Base-by-base conservation (phyloP, 345 rosid species). In the Microcos paniculata region DNA sequence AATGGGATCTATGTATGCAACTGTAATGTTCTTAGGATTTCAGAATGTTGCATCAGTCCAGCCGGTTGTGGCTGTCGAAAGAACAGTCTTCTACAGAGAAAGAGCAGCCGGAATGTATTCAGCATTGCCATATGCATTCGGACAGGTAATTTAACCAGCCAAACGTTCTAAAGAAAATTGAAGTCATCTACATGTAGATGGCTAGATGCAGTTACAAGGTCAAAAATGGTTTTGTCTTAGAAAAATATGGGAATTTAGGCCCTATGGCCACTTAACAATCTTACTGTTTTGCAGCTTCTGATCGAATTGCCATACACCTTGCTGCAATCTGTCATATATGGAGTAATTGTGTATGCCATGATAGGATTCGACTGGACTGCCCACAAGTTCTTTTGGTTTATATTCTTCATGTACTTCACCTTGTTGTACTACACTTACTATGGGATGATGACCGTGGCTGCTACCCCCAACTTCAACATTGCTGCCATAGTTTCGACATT, bases 51-150 rank as follows among this genome's bases (percentile, higher is more conserved):
- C 81, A 8, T 82, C 87, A 8, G 87, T 83, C 31, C 92, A 88
- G 48, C 92, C 92, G 1, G 89, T 90, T 35, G 94, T 90, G 24
- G 87, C 85, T 0, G 71, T 90, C 23, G 94, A 90, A 76, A 87
- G 94, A 75, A 90, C 88, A 5, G 90, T 90, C 1, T 90, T 87
- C 73, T 90, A 90, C 68, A 77, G 94, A 78, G 92, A 90, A 80
- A 87, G 84, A 73, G 90, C 89, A 61, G 88, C 94, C 4, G 88
- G 92, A 62, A 84, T 90, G 92, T 90, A 90, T 63, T 90, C 92
- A 31, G 88, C 90, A 38, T 65, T 90, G 70, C 88, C 94, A 23
- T 90, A 88, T 73, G 94, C 94, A 26, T 87, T 88, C 33, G 94
- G 81, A 43, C 92, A 90, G 85, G 92, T 88, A 82, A 42, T 35